phyloP scores from a whole-genome alignment of 129 eudicot species.

The Artemisia argyi region DNA sequence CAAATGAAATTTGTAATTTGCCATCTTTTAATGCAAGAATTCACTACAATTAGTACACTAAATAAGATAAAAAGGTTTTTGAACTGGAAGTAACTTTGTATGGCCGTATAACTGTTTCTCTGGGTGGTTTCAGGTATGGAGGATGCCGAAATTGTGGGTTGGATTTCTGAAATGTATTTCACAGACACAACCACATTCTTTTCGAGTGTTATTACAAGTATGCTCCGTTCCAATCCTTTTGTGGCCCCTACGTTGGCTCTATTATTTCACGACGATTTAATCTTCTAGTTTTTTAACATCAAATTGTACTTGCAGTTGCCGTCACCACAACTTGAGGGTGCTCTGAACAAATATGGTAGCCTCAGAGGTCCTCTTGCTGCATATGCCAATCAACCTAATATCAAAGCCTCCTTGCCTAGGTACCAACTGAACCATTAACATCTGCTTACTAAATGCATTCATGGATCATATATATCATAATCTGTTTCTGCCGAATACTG shows the following conservation, averaged over 20 bases:
- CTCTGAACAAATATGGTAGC: slow-evolving; percentile 67
- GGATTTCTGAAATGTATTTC: slow-evolving; percentile 93
- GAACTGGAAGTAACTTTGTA: background rate
- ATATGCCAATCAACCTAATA: slow-evolving; percentile 67
- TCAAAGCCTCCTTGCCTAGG: slow-evolving; percentile 72
- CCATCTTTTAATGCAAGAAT: background rate
- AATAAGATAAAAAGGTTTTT: background rate
- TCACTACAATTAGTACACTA: background rate
- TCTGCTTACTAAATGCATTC: background rate
- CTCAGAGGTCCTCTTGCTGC: slow-evolving; percentile 77
- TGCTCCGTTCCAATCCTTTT: slow-evolving; percentile 10
- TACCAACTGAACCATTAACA: slow-evolving; percentile 9
- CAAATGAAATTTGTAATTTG: background rate
- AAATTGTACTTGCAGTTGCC: slow-evolving; percentile 71
- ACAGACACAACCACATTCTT: slow-evolving; percentile 96
- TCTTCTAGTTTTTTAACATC: slow-evolving; percentile 8
- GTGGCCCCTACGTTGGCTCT: background rate
- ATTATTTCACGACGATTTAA: background rate
- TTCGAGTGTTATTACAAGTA: slow-evolving; percentile 78
- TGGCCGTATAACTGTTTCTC: slow-evolving; percentile 17
- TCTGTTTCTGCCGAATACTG: background rate
- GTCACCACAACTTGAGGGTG: slow-evolving; percentile 83
- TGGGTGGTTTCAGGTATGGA: slow-evolving; percentile 66
- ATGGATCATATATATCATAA: background rate
- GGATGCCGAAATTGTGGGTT: slow-evolving; percentile 90